A percentile compares a stretch with the other conserved stretches of the same genome.
These are phyloP conservation scores for Rhizopogon salebrosus DNA, from an alignment of 768 basidiomycete genomes.

Conservation along the genomic window DNA sequence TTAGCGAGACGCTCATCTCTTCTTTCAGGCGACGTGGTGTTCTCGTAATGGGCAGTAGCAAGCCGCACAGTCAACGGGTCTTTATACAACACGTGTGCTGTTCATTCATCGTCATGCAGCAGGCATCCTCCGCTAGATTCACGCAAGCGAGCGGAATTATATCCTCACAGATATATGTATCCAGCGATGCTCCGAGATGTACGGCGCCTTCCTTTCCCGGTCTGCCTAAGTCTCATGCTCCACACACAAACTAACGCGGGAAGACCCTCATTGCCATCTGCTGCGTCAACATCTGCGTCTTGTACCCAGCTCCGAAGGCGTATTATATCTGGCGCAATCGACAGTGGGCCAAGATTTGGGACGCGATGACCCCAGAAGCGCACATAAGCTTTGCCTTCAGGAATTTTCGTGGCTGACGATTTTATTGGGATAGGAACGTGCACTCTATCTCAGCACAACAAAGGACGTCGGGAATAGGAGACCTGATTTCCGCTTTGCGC, in stretches of 20 bases:
- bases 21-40: constrained; percentile 46
- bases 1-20: background rate
- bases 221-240: background rate
- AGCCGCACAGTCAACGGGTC: constrained; percentile 57
- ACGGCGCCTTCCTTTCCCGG: constrained; percentile 7
- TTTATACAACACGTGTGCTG: constrained; percentile 46
- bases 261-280: constrained; percentile 50
- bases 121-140: constrained; percentile 22
- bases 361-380: constrained; percentile 47
- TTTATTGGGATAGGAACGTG: constrained; percentile 37
- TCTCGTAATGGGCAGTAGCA: constrained; percentile 56
- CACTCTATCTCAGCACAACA: constrained; percentile 53
- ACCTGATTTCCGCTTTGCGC: constrained; percentile 57
- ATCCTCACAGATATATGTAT: constrained; percentile 51
- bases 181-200: constrained; percentile 55
- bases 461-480: constrained; percentile 55
- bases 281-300: constrained; percentile 41
- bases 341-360: constrained; percentile 50
- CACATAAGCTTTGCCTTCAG: constrained; percentile 11
- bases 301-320: constrained; percentile 50
- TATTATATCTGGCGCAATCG: constrained; percentile 59
- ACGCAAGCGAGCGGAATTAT: constrained; percentile 41
- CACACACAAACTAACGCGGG: constrained; percentile 44
- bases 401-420: background rate
- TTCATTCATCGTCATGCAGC: background rate